A percentile compares a stretch with the other conserved stretches of the same genome.
Evolutionary conservation across 208 protist genomes (phyloP).

Genomic region (Trypanosoma boissoni): DNA sequence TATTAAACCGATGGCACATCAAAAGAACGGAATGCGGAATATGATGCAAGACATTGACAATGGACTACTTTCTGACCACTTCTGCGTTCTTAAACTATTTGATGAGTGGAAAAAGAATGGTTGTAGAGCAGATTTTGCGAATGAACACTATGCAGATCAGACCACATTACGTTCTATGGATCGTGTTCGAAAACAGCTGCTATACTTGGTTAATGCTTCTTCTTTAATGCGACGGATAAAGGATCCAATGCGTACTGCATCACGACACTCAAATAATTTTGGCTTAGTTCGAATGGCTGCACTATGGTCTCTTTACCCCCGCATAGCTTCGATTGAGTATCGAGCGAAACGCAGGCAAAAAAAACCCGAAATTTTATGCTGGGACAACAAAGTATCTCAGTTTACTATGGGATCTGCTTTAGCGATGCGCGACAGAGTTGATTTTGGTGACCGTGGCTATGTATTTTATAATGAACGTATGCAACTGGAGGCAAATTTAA

Average conservation of each 20-base stretch:
- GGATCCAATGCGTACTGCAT: slow-evolving; percentile 40
- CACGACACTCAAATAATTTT: slow-evolving; percentile 63
- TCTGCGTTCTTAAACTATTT: slow-evolving; percentile 66
- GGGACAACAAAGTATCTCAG: slow-evolving; percentile 73
- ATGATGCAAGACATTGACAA: slow-evolving; percentile 52
- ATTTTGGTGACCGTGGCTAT: slow-evolving; percentile 51
- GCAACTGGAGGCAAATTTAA: slow-evolving; percentile 71
- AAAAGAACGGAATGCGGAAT: slow-evolving; percentile 39
- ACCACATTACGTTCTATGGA: slow-evolving; percentile 71
- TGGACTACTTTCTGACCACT: slow-evolving; percentile 69
- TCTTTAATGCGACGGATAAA: slow-evolving; percentile 50
- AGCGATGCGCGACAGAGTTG: slow-evolving; percentile 32
- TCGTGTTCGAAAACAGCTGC: slow-evolving; percentile 78
- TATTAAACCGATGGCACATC: slow-evolving; percentile 59
- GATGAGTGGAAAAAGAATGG: slow-evolving; percentile 64
- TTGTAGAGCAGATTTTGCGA: slow-evolving; percentile 54
- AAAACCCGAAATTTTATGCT: slow-evolving; percentile 64
- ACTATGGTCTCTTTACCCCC: slow-evolving; percentile 80
- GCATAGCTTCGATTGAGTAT: slow-evolving; percentile 75
- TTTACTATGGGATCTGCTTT: slow-evolving; percentile 56
- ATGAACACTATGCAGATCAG: slow-evolving; percentile 69
- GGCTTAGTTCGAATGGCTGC: slow-evolving; percentile 69
- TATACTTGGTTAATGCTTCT: slow-evolving; percentile 61
- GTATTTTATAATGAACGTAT: slow-evolving; percentile 81
- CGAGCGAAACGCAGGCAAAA: slow-evolving; percentile 41